Percentiles rank a stretch among this genome's conserved stretches.
Conservation (phyloP, 2,329 filamentous ascomycete genomes). For the Aspergillus neotritici region DNA sequence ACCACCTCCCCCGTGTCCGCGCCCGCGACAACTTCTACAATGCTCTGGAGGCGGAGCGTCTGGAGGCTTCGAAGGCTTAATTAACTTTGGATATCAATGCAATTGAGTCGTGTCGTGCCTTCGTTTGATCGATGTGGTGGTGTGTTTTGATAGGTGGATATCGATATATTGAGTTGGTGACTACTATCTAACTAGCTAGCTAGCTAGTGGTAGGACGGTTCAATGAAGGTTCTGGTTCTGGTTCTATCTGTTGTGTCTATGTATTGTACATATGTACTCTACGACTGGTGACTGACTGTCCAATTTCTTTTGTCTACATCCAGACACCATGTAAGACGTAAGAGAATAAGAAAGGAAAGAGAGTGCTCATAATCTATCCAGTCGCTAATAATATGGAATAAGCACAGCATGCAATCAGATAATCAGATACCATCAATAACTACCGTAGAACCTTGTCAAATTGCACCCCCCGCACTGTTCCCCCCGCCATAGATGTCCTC, state of each 20-base stretch:
- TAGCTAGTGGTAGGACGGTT: neutral
- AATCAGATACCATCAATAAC: too few relatives aligned
- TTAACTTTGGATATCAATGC: too few relatives aligned
- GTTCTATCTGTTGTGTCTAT: too few relatives aligned
- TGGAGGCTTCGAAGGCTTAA: slow-evolving; percentile 33
- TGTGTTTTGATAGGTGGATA: too few relatives aligned
- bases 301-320: neutral
- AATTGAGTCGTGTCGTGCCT: too few relatives aligned
- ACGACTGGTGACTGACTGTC: neutral
- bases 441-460: slow-evolving; percentile 76
- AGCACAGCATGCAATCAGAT: too few relatives aligned
- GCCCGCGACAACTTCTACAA: slow-evolving; percentile 59
- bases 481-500: slow-evolving; percentile 73
- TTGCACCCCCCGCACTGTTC: slow-evolving; percentile 61
- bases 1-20: slow-evolving; percentile 60
- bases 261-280: too few relatives aligned
- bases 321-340: too few relatives aligned
- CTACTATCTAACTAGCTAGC: neutral
- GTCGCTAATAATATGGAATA: slow-evolving; percentile 29
- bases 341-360: neutral
- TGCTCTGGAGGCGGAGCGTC: slow-evolving; percentile 57
- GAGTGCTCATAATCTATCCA: slow-evolving; percentile 23
- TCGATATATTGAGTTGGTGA: neutral
- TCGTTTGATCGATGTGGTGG: too few relatives aligned
- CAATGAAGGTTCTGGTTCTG: too few relatives aligned